Evolutionary conservation across 495 filamentous ascomycete genomes (phyloP).

Genomic region (Aspergillus steynii): DNA sequence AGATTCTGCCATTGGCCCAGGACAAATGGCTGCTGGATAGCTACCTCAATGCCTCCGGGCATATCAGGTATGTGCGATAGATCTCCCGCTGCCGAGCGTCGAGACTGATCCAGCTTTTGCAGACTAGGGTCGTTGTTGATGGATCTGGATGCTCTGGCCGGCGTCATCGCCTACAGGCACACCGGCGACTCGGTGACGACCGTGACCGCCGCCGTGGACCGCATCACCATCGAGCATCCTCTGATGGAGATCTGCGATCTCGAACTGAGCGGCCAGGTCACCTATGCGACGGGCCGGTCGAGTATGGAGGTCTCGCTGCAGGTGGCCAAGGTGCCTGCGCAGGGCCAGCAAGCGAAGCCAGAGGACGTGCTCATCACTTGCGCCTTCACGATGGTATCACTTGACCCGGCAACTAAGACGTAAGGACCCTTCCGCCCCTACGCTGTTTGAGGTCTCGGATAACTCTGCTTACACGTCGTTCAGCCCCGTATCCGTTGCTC

Average conservation of each 20-base stretch:
- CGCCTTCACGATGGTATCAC: slow-evolving; percentile 82
- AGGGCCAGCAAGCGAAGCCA: slow-evolving; percentile 57
- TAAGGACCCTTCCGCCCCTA: slow-evolving; percentile 31
- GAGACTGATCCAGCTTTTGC: slow-evolving; percentile 6
- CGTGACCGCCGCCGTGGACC: slow-evolving; percentile 79
- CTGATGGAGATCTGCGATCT: slow-evolving; percentile 79
- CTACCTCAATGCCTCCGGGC: slow-evolving; percentile 66
- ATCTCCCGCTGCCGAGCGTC: background rate
- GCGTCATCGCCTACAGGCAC: slow-evolving; percentile 79
- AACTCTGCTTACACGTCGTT: slow-evolving; percentile 7
- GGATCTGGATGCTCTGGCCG: slow-evolving; percentile 81
- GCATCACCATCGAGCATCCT: slow-evolving; percentile 74
- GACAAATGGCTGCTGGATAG: slow-evolving; percentile 72
- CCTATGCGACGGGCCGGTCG: slow-evolving; percentile 75
- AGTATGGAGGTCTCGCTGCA: slow-evolving; percentile 82
- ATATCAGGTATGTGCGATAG: slow-evolving; percentile 50
- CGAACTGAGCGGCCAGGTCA: slow-evolving; percentile 76
- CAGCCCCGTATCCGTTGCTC: slow-evolving; percentile 57
- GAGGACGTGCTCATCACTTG: slow-evolving; percentile 77
- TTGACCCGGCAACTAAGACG: slow-evolving; percentile 73
- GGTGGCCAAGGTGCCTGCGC: slow-evolving; percentile 62
- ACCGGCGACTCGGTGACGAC: slow-evolving; percentile 75
- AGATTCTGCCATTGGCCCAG: slow-evolving; percentile 65
- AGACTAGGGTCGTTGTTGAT: slow-evolving; percentile 73
- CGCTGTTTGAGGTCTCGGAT: background rate